Percentiles rank a stretch among this genome's conserved stretches.
phyloP scores from a whole-genome alignment of 169 alveolate species.

The Cryptosporidium xiaoi region DNA sequence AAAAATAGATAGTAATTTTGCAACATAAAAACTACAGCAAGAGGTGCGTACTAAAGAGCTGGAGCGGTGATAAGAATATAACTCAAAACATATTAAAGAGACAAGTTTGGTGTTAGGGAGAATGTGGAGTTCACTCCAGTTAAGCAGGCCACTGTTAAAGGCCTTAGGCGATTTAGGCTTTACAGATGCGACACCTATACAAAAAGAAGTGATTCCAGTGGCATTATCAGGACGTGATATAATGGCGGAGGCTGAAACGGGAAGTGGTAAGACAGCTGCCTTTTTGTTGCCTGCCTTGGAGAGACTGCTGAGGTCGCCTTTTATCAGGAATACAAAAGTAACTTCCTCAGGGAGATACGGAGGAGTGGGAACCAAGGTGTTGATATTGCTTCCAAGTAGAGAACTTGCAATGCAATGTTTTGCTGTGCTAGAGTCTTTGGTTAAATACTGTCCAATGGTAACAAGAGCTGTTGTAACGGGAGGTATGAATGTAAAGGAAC shows the following conservation, averaged over 20 bases:
- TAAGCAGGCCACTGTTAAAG: slow-evolving; percentile 74
- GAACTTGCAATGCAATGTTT: slow-evolving; percentile 92
- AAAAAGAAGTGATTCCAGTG: slow-evolving; percentile 88
- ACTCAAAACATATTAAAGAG: too few relatives aligned
- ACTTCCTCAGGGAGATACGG: slow-evolving; percentile 60
- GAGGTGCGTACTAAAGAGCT: too few relatives aligned
- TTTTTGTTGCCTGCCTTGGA: slow-evolving; percentile 90
- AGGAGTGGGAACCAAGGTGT: slow-evolving; percentile 85
- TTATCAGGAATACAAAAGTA: slow-evolving; percentile 78
- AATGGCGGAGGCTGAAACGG: slow-evolving; percentile 92
- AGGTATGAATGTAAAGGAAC: slow-evolving; percentile 87
- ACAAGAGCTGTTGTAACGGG: slow-evolving; percentile 87
- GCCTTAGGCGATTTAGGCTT: slow-evolving; percentile 84
- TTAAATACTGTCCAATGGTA: slow-evolving; percentile 85
- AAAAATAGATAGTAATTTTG: too few relatives aligned
- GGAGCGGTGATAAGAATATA: too few relatives aligned
- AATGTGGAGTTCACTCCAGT: slow-evolving; percentile 69
- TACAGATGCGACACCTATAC: slow-evolving; percentile 87
- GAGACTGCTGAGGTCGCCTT: slow-evolving; percentile 84
- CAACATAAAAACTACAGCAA: too few relatives aligned
- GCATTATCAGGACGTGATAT: slow-evolving; percentile 88
- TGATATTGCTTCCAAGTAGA: slow-evolving; percentile 91
- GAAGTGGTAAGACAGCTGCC: slow-evolving; percentile 91
- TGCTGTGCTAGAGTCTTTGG: slow-evolving; percentile 82
- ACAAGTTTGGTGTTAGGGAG: too few relatives aligned